Base-by-base conservation (phyloP, 352 stramenopile genomes). In the Salisapilia sapeloensis region DNA sequence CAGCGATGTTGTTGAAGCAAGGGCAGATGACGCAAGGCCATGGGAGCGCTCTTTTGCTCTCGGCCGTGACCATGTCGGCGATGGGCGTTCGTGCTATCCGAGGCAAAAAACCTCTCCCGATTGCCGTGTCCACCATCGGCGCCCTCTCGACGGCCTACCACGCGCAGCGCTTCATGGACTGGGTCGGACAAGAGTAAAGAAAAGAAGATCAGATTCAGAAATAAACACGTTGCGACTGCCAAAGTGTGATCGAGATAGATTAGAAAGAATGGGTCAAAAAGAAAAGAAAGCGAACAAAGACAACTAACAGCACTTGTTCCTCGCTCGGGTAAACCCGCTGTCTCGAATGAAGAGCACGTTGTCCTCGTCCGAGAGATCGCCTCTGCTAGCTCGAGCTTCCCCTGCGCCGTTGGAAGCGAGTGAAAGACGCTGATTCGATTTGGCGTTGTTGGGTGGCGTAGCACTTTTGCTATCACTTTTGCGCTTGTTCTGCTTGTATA, bases 1-100 rank as follows among this genome's bases (percentile, higher is more conserved):
- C 75, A 4, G 78, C 70, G 18, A 83, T 64, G 48, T 47, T 91
- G 50, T 55, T 93, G 18, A 60, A 85, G 41, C 71, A 72, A 44
- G 66, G 67, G 24, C 56, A 77, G 36, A 86, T 85, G 63, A 77
- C 70, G 19, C 62, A 81, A 38, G 78, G 78, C 42, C 78, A 93
- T 47, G 70, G 62, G 30, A 44, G 80, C 20, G 72, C 70, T 35
- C 53, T 91, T 14, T 66, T 84, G 35, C 51, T 83, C 42, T 90
- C 75, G 14, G 66, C 75, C 19, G 66, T 86, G 44, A 89, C 78
- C 35, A 84, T 86, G 70, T 66, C 63, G 21, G 62, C 67, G 14
- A 93, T 93, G 78, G 72, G 71, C 22, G 35, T 83, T 40, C 70
- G 78, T 39, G 75, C 75, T 25, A 61, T 90, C 33, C 60, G 59